phyloP scores from a whole-genome alignment of 164 flowering plant species.

The Berberis vulgaris region DNA sequence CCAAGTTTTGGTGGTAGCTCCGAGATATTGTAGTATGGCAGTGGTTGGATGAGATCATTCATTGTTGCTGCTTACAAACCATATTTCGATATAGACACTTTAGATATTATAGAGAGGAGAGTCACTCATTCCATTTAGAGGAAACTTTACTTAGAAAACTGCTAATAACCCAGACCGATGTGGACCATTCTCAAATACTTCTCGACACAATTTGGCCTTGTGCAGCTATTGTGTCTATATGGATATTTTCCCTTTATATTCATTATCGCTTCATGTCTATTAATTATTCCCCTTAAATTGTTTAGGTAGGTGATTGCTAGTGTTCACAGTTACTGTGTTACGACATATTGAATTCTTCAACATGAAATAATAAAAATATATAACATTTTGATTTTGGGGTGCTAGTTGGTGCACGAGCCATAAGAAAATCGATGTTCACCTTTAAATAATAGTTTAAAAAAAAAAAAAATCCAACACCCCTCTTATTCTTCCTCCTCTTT shows the following conservation, averaged over 20 bases:
- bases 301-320: constrained; percentile 91
- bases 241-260: constrained; percentile 94
- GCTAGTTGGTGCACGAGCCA: not conserved
- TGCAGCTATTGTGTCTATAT: constrained; percentile 82
- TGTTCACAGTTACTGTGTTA: constrained; percentile 66
- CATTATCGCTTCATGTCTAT: constrained; percentile 82
- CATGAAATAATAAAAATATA: not conserved
- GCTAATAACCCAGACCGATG: constrained; percentile 80
- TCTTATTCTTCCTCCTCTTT: too few species aligned
- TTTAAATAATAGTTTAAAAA: too few species aligned
- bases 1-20: constrained; percentile 43
- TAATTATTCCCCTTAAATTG: constrained; percentile 64
- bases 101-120: constrained; percentile 91
- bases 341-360: not conserved
- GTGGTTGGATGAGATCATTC: constrained; percentile 70
- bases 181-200: constrained; percentile 86
- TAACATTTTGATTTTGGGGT: not conserved
- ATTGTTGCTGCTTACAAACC: constrained; percentile 72
- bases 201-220: constrained; percentile 90
- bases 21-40: constrained; percentile 52
- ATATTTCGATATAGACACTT: constrained; percentile 95
- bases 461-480: too few species aligned
- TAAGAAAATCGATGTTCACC: not conserved
- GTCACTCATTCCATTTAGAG: constrained; percentile 83
- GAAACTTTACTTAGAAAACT: constrained; percentile 76